phyloP scores from a whole-genome alignment of 306 rosid genomes.

The Quillaja saponaria region DNA sequence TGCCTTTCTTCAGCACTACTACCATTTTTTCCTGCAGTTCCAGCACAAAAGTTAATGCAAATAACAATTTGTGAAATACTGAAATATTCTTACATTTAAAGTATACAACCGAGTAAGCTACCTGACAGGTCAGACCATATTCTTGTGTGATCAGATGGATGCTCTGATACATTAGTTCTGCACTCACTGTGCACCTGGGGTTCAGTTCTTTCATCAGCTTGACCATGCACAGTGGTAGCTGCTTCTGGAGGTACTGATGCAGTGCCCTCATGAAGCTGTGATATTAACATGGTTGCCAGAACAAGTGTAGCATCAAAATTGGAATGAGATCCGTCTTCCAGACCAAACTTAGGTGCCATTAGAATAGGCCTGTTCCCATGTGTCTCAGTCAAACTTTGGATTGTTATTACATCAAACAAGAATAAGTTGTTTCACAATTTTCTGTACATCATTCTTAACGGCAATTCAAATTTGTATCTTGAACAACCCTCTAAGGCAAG shows the following conservation, averaged over 20 bases:
- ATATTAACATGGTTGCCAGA: conserved; percentile 88
- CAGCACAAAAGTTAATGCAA: conserved; percentile 38
- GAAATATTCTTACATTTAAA: conserved; percentile 17
- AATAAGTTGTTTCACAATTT: too few species aligned
- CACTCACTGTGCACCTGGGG: conserved; percentile 49
- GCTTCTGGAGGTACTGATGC: conserved; percentile 60
- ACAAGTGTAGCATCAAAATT: conserved; percentile 92
- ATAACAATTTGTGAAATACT: conserved; percentile 27
- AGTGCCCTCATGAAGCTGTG: conserved; percentile 66
- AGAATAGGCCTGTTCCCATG: conserved; percentile 84
- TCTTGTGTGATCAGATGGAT: conserved; percentile 87
- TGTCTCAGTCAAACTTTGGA: too few species aligned
- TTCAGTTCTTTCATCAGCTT: conserved; percentile 48
- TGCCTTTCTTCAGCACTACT: conserved; percentile 57
- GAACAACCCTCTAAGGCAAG: too few species aligned
- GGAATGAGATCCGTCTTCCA: conserved; percentile 75
- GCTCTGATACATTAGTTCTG: conserved; percentile 61
- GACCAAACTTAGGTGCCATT: conserved; percentile 86
- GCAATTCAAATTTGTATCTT: too few species aligned
- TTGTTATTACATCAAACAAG: too few species aligned
- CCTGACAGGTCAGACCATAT: conserved; percentile 98
- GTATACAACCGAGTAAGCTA: too few species aligned
- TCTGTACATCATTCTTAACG: too few species aligned
- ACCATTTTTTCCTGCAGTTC: conserved; percentile 57
- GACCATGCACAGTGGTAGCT: conserved; percentile 43